These are phyloP conservation scores for Diaporthe ilicicola DNA, from an alignment of 2,329 filamentous ascomycete species.

Conservation along the genomic window DNA sequence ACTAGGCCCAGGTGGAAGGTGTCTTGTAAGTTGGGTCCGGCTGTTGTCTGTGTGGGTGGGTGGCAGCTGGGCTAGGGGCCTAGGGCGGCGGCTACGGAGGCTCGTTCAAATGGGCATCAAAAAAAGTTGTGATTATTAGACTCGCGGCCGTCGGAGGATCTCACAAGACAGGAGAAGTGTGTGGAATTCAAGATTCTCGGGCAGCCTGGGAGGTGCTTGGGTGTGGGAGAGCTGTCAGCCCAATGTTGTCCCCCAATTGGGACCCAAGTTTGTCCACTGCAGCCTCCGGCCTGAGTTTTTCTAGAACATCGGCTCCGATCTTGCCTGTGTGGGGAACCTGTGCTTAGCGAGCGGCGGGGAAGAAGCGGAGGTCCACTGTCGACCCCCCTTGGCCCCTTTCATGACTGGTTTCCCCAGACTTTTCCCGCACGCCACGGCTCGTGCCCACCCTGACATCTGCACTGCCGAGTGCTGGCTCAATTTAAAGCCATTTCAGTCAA, in stretches of 20 bases:
- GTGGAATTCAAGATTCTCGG: not conserved
- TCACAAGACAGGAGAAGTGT: not conserved
- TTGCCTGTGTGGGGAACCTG: slow-evolving; percentile 8
- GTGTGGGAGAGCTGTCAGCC: slow-evolving; percentile 13
- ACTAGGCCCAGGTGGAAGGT: slow-evolving; percentile 16
- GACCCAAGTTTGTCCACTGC: not conserved
- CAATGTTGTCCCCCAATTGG: not conserved
- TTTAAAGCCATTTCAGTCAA: slow-evolving; percentile 18
- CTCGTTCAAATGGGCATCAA: not conserved
- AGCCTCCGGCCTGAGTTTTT: slow-evolving; percentile 10
- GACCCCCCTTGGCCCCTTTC: not conserved
- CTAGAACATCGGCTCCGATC: slow-evolving; percentile 13
- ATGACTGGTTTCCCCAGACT: slow-evolving; percentile 15
- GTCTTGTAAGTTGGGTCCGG: slow-evolving; percentile 13
- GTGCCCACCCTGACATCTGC: slow-evolving; percentile 7
- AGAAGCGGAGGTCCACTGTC: not conserved
- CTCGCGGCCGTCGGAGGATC: not conserved
- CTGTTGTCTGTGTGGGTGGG: no score
- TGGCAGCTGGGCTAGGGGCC: not conserved
- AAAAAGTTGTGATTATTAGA: not conserved
- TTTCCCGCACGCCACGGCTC: slow-evolving; percentile 2
- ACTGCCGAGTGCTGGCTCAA: slow-evolving; percentile 15
- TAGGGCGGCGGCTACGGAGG: slow-evolving; percentile 1
- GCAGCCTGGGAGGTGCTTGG: not conserved
- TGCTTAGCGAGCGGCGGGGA: not conserved